Conservation (phyloP, 352 stramenopile species). For the Elongisporangium prolatum region DNA sequence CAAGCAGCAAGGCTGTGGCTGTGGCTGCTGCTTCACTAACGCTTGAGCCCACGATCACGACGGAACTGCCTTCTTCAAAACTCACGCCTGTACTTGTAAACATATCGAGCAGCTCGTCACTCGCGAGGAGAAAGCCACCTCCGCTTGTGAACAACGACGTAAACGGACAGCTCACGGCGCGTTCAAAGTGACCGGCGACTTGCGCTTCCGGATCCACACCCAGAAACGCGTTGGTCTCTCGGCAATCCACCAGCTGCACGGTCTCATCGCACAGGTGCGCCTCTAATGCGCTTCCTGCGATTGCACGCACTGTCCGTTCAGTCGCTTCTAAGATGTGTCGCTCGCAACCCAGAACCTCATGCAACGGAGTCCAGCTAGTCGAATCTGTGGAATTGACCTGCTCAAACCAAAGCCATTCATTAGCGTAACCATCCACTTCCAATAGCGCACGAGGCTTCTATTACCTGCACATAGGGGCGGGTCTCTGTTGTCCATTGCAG, state of each 20-base stretch:
- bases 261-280: conserved; percentile 23
- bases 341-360: conserved; percentile 37
- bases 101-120: conserved; percentile 29
- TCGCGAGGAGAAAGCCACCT: conserved; percentile 27
- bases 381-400: conserved; percentile 19
- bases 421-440: background rate
- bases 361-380: conserved; percentile 24
- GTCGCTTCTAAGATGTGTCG: conserved; percentile 23
- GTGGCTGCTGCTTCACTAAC: conserved; percentile 52
- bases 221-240: conserved; percentile 40
- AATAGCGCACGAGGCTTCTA: background rate
- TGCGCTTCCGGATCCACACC: conserved; percentile 27
- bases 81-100: conserved; percentile 39
- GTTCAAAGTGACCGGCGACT: conserved; percentile 52
- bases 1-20: conserved; percentile 46
- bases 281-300: conserved; percentile 19
- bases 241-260: conserved; percentile 49
- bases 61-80: conserved; percentile 14
- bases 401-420: background rate
- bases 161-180: conserved; percentile 49
- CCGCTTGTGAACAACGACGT: conserved; percentile 34
- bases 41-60: conserved; percentile 43
- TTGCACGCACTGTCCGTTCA: conserved; percentile 13
- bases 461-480: conserved; percentile 15
- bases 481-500: conserved; percentile 37